Evolutionary conservation across 176 grass and related monocot genomes (phyloP), one percentile per base, ranked within the genome.

Genomic region (Musa troglodytarum): DNA sequence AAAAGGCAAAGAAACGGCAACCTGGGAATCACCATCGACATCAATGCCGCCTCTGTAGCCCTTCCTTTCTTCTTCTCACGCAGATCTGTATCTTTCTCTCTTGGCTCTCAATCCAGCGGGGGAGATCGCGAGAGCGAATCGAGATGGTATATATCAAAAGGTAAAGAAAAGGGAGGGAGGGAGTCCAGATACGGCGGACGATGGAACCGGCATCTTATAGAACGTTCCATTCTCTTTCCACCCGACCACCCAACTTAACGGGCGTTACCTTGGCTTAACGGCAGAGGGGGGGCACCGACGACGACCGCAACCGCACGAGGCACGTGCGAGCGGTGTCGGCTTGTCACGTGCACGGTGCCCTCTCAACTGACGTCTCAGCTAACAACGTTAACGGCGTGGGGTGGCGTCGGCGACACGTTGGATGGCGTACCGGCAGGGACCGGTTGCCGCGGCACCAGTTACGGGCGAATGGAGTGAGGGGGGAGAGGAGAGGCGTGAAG

Each of bases 371-470:
- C 34, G 34, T 6, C 34, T 43, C 34, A 5, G 34, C 34, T 43
- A 43, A 6, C 34, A 61, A 61, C 57, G n/a, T 7, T 61, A 61
- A 61, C 57, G 57, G 57, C 57, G 54, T 16, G 15, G 53, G 15
- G 54, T 57, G 55, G 12, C 14, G 53, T 14, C 53, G 57, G 57
- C 57, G 34, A 43, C 57, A 61, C 57, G 19, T 61, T 15, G 57
- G 16, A 61, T 61, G 57, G 19, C 57, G 57, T 61, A 61, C 57
- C 57, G 57, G 57, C 57, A 17, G 57, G 57, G 6, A 4, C 57
- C 57, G 57, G 57, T 61, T n/a, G 57, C 57, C 57, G 57, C 57
- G 57, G 57, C 57, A 61, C 57, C 57, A 61, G 57, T 61, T 61
- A 15, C 57, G 57, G 57, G 57, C 3, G 6, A 20, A n/a, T 19